Evolutionary conservation across 2,329 filamentous ascomycete species (phyloP).

Genomic region (Pestalotiopsis sp.): DNA sequence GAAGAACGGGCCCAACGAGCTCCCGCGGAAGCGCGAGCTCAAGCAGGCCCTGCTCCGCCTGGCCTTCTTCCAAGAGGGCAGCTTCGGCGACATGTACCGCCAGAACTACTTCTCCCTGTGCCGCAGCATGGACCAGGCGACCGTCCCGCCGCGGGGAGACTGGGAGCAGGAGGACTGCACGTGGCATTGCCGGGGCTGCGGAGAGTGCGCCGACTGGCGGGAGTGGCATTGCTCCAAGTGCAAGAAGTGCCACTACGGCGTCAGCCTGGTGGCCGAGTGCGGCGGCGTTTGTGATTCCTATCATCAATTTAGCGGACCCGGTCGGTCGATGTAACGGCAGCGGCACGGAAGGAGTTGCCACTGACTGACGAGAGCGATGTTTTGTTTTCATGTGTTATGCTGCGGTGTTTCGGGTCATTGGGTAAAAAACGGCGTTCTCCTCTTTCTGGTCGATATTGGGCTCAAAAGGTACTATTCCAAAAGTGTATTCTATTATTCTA

Average conservation of each 20-base stretch:
- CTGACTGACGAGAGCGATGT: neutral
- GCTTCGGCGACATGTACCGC: neutral
- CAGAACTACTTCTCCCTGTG: neutral
- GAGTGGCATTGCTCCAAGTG: slow-evolving; percentile 3
- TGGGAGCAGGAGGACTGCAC: neutral
- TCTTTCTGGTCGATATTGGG: neutral
- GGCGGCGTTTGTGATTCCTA: neutral
- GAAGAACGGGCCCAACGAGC: neutral
- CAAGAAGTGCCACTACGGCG: neutral
- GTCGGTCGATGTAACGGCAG: neutral
- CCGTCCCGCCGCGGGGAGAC: neutral
- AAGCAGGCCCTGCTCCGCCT: neutral
- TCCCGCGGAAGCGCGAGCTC: neutral
- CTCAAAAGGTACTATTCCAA: neutral
- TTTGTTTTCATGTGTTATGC: neutral
- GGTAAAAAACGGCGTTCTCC: neutral
- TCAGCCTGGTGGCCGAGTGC: neutral
- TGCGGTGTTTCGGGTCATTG: neutral
- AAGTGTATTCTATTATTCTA: neutral
- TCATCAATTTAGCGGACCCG: neutral
- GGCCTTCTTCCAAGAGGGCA: neutral
- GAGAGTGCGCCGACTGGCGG: neutral
- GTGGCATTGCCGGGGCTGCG: neutral
- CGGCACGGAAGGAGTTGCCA: neutral
- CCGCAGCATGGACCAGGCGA: neutral